Percentiles rank a stretch among this genome's conserved stretches.
These are phyloP conservation scores for Pilobolus umbonatus DNA, from an alignment of 192 early-diverging fungal genomes.

Conservation along the genomic window DNA sequence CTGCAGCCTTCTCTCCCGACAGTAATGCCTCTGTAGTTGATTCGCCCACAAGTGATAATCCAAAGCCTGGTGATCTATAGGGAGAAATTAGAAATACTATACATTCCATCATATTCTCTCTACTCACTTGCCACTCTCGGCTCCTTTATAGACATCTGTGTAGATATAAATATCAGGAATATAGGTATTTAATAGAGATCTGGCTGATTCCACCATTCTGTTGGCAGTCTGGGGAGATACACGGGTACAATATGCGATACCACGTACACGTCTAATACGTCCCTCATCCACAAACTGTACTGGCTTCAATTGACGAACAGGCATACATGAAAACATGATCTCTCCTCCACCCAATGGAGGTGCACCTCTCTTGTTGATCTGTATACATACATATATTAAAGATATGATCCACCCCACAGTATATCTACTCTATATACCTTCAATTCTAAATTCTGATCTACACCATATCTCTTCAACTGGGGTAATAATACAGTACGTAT, in stretches of 20 bases:
- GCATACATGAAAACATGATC: constrained; percentile 81
- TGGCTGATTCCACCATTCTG: constrained; percentile 83
- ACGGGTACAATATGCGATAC: constrained; percentile 83
- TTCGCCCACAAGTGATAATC: constrained; percentile 87
- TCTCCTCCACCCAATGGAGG: constrained; percentile 91
- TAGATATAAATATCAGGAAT: constrained; percentile 98
- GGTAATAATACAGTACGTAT: constrained; percentile 87
- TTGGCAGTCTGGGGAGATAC: constrained; percentile 95
- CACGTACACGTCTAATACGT: constrained; percentile 88
- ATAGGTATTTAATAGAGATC: constrained; percentile 82
- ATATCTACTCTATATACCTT: constrained; percentile 57
- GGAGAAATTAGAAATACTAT: too few relatives aligned
- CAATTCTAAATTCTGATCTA: constrained; percentile 79
- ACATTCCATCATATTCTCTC: neutral
- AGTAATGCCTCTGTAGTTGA: constrained; percentile 78
- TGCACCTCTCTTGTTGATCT: constrained; percentile 85
- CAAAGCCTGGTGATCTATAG: constrained; percentile 82
- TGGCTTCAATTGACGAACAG: constrained; percentile 71
- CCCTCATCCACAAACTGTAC: constrained; percentile 82
- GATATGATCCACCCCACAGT: neutral
- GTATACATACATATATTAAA: constrained; percentile 17
- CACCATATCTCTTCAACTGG: constrained; percentile 80
- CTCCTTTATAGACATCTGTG: constrained; percentile 97
- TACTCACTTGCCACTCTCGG: constrained; percentile 72
- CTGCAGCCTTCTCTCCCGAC: constrained; percentile 83